Evolutionary conservation across 768 basidiomycete genomes (phyloP).

Genomic region (Rubroboletus satanas): DNA sequence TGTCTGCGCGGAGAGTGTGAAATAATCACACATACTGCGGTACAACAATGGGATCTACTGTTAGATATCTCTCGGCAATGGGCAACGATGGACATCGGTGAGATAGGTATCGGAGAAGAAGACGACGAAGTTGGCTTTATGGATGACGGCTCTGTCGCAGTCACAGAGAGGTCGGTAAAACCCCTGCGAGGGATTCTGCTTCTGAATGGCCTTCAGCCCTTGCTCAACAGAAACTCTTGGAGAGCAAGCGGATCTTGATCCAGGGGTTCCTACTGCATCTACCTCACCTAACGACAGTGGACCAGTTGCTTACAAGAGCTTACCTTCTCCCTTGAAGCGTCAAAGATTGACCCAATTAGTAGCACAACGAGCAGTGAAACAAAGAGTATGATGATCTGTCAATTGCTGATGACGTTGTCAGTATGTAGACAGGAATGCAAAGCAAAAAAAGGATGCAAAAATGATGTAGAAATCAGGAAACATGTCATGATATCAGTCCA

Average conservation of each 20-base stretch:
- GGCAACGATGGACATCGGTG: conserved; percentile 5
- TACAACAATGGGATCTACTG: conserved; percentile 19
- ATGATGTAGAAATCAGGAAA: conserved; percentile 20
- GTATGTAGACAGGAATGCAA: conserved; percentile 23
- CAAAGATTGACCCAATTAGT: conserved; percentile 15
- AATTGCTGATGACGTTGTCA: conserved; percentile 13
- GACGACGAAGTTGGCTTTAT: conserved; percentile 5
- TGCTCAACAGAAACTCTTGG: neutral
- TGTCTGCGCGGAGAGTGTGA: conserved; percentile 14
- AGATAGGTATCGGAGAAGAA: conserved; percentile 9
- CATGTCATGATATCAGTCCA: conserved; percentile 39
- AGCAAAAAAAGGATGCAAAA: conserved; percentile 16
- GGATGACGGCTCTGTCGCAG: neutral
- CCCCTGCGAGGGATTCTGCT: neutral
- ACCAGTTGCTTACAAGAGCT: conserved; percentile 13
- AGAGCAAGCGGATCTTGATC: conserved; percentile 3
- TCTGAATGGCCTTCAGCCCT: conserved; percentile 8
- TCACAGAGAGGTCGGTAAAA: conserved; percentile 12
- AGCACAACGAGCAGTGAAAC: conserved; percentile 7
- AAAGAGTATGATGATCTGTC: conserved; percentile 14
- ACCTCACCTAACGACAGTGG: neutral
- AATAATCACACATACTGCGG: conserved; percentile 12
- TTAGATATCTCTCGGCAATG: conserved; percentile 19
- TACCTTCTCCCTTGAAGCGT: conserved; percentile 23
- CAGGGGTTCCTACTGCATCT: neutral